Conservation (phyloP, 2,329 filamentous ascomycete species). For the Ophiocordyceps australis region DNA sequence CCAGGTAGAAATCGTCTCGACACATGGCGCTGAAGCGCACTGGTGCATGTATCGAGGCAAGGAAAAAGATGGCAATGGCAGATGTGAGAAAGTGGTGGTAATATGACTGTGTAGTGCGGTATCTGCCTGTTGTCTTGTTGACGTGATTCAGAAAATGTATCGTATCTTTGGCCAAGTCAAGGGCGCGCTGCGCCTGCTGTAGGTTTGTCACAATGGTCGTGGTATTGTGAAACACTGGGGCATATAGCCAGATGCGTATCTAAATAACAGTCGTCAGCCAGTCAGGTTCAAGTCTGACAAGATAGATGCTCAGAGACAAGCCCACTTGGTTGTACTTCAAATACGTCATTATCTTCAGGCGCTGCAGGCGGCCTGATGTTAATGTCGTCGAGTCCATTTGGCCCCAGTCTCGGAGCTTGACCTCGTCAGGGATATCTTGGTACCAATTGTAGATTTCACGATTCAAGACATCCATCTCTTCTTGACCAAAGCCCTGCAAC, state of each 20-base stretch:
- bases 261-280: slow-evolving; percentile 3
- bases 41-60: slow-evolving; percentile 59
- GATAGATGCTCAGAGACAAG: background rate
- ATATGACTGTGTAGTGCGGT: slow-evolving; percentile 53
- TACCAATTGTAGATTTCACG: slow-evolving; percentile 81
- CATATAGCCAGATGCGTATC: slow-evolving; percentile 77
- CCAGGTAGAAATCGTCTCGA: slow-evolving; percentile 63
- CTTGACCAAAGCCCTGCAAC: slow-evolving; percentile 46
- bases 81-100: slow-evolving; percentile 69
- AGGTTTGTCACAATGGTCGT: slow-evolving; percentile 67
- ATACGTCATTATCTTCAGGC: slow-evolving; percentile 70
- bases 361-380: slow-evolving; percentile 50
- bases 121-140: slow-evolving; percentile 55
- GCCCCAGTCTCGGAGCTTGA: slow-evolving; percentile 40
- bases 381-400: slow-evolving; percentile 34
- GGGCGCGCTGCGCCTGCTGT: slow-evolving; percentile 52
- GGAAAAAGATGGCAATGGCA: slow-evolving; percentile 56
- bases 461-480: slow-evolving; percentile 67
- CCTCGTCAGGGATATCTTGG: slow-evolving; percentile 46
- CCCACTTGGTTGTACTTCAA: slow-evolving; percentile 61
- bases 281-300: background rate
- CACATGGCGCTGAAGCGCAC: slow-evolving; percentile 50
- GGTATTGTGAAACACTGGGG: slow-evolving; percentile 69
- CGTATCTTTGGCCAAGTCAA: slow-evolving; percentile 60
- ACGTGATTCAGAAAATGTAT: slow-evolving; percentile 53